Evolutionary conservation across 768 basidiomycete species (phyloP).

Genomic region (Tylopilus sp.): DNA sequence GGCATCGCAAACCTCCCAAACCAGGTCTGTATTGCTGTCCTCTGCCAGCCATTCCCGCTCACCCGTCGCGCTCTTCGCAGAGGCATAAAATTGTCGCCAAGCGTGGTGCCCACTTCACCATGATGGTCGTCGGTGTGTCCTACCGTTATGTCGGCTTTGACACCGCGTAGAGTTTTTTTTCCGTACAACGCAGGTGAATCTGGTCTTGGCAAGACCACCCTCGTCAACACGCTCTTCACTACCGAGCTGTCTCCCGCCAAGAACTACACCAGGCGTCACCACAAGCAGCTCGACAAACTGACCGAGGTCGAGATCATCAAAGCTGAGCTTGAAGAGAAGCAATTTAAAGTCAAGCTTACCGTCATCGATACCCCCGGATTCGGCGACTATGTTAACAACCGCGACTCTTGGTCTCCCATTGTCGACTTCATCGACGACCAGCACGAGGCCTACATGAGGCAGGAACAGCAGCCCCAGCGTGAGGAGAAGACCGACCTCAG

Average conservation of each 20-base stretch:
- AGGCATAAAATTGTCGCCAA: constrained; percentile 99
- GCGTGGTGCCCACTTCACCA: constrained; percentile 94
- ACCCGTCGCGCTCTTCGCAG: constrained; percentile 37
- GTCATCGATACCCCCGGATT: constrained; percentile 99
- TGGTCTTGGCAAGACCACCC: constrained; percentile 93
- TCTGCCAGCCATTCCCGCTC: not conserved
- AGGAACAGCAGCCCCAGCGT: constrained; percentile 98
- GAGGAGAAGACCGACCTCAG: constrained; percentile 91
- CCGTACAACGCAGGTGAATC: constrained; percentile 69
- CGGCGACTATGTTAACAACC: constrained; percentile 99
- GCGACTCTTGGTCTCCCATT: constrained; percentile 97
- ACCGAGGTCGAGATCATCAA: constrained; percentile 99
- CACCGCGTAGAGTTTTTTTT: not conserved
- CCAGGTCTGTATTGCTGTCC: constrained; percentile 58
- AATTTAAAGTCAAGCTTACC: constrained; percentile 98
- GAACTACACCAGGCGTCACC: constrained; percentile 84
- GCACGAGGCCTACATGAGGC: constrained; percentile 93
- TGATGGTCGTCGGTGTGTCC: constrained; percentile 91
- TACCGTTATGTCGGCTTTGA: not conserved
- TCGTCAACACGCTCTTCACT: constrained; percentile 98
- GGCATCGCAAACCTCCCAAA: constrained; percentile 97
- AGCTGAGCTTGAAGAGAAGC: constrained; percentile 97
- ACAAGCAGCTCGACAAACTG: constrained; percentile 97
- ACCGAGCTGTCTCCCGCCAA: constrained; percentile 91
- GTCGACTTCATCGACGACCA: constrained; percentile 98